Evolutionary conservation across 2,329 filamentous ascomycete species (phyloP), one percentile per base, ranked within the genome.

Genomic region (Claviceps capensis): DNA sequence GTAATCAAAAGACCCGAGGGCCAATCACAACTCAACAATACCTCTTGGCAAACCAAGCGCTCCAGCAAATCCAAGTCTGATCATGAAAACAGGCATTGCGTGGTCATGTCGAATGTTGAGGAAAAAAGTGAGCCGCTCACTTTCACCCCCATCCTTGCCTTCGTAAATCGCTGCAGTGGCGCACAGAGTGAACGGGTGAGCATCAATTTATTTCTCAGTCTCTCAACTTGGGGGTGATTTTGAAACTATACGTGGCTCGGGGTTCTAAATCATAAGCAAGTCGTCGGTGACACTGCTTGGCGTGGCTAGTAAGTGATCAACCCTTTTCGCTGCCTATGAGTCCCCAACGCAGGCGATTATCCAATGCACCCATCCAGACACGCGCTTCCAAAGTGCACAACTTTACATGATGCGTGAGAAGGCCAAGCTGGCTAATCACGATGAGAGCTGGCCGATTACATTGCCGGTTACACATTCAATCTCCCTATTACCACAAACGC

Each of bases 1-100:
- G 53, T 56, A 56, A 56, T 46, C 54, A 36, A 3, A 44, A 14
- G 14, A 8, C 9, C 9, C 30, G 30, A 34, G 9, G 46, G 22
- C 54, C 54, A 56, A 54, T 54, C 50, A 56, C 38, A 38, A 37
- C 40, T 8, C 48, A 36, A n/a, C 19, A 38, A 37, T 14, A 11
- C 26, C 26, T 26, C 43, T 49, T 17, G 11, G 17, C 42, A 44
- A 23, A 34, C 19, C 46, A 38, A 41, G 16, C 41, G 48, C 41
- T 40, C 45, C 30, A 45, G 23, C 36, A 50, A 50, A 45, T 26
- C n/a, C 14, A 19, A 7, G 22, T 52, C 13, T 45, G 49, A 54
- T 55, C 52, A 48, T 49, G 34, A 37, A 36, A 22, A 34, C 14
- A 19, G 16, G 30, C 30, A 23, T 41, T 40, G 17, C 36, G 44